phyloP scores from a whole-genome alignment of 805 yeast species.

The Monosporozyma unispora region DNA sequence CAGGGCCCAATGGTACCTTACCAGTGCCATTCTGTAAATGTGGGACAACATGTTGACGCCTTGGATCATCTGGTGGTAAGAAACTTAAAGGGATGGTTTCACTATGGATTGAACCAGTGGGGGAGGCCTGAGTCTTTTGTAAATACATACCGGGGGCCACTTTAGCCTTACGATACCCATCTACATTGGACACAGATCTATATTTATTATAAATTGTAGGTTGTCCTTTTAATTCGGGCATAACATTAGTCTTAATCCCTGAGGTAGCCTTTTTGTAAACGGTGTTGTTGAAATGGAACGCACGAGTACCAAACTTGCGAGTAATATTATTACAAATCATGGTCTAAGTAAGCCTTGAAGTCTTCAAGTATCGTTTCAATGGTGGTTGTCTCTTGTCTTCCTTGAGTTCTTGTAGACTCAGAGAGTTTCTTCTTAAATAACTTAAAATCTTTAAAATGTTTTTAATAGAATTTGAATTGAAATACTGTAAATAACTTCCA shows the following conservation, averaged over 20 bases:
- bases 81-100: constrained; percentile 59
- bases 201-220: constrained; percentile 41
- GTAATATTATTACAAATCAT: background rate
- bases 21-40: constrained; percentile 10
- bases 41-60: constrained; percentile 31
- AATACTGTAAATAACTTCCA: background rate
- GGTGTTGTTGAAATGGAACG: background rate
- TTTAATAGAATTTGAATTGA: background rate
- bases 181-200: constrained; percentile 59
- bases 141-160: constrained; percentile 52
- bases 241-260: constrained; percentile 5
- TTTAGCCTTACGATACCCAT: constrained; percentile 33
- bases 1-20: constrained; percentile 34
- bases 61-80: constrained; percentile 52
- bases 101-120: constrained; percentile 38
- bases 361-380: background rate
- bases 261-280: background rate
- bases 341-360: too few relatives aligned
- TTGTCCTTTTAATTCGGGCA: constrained; percentile 12
- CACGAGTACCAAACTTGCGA: background rate
- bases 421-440: background rate
- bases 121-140: constrained; percentile 58
- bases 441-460: background rate
- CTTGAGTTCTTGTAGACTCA: background rate
- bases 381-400: background rate